Evolutionary conservation across 2,329 filamentous ascomycete species (phyloP), one percentile per base, ranked within the genome.

Genomic region (Diaporthe humulicola): DNA sequence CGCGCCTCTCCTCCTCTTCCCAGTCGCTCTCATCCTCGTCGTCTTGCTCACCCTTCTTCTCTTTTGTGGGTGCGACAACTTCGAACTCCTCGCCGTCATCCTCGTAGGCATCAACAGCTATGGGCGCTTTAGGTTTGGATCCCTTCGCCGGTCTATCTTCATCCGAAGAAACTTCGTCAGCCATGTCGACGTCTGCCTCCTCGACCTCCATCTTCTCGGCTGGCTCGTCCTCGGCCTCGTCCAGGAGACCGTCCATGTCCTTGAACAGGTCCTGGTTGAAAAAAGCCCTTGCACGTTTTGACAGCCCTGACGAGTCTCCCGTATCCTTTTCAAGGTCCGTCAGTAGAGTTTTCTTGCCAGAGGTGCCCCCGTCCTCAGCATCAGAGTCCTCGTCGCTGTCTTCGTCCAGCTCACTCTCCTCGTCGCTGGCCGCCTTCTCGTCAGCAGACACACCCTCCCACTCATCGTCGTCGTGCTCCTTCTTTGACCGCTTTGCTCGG

Each of bases 231-330:
- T 77, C 79, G 9, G 89, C 86, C 36, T 90, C 87, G 25, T 91
- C 91, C 3, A 93, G 85, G 28, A 93, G 83, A 0, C 91, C 94
- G 30, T 91, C 91, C 71, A 98, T 92, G 52, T 92, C 94, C 78
- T 96, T 92, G 87, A 99, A 99, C 54, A 99, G 93, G 78, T 98
- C 96, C 82, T 98, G 96, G 79, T 94, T 93, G 83, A 99, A 99
- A 86, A 99, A 99, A 76, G 93, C 90, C 14, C 93, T 90, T 12
- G 97, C 97, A 77, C 95, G 91, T 82, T 93, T 96, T 3, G 95
- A 98, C n/a, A 98, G 87, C 15, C 90, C 92, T 38, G 86, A 87
- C 10, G 85, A 83, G 17, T 88, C 86, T 50, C 86, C 85, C 6
- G 84, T 84, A 10, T 87, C 85, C 71, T 85, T 86, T 77, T 92